Conservation (phyloP, 164 flowering plant genomes). For the Cinnamomum chago region DNA sequence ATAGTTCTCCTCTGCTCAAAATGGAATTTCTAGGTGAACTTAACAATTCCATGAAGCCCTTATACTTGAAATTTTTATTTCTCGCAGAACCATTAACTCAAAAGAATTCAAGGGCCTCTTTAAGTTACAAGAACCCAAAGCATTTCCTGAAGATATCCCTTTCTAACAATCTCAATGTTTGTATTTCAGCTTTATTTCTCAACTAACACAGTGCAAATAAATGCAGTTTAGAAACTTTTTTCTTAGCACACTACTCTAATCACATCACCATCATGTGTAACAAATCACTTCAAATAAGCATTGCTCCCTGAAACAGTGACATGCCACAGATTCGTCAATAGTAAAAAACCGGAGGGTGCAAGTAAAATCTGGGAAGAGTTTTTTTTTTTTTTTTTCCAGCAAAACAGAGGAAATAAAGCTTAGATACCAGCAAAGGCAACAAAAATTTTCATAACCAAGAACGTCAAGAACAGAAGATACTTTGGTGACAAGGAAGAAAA, state of each 20-base stretch:
- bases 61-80: neutral
- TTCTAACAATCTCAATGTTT: neutral
- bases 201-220: neutral
- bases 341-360: neutral
- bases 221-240: neutral
- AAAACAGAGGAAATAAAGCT: neutral
- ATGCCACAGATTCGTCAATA: neutral
- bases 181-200: neutral
- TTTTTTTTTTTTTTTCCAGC: neutral
- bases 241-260: neutral
- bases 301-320: neutral
- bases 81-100: constrained; percentile 6
- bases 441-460: neutral
- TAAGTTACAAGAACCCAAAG: neutral
- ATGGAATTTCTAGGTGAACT: constrained; percentile 7
- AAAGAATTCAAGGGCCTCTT: neutral
- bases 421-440: neutral
- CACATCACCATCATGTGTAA: neutral
- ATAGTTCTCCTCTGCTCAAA: constrained; percentile 28
- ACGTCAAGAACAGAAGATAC: neutral
- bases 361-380: neutral
- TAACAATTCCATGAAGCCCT: constrained; percentile 2
- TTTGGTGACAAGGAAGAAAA: neutral
- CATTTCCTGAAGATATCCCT: neutral
- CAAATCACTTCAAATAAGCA: neutral